These are phyloP conservation scores for Calocera viscosa DNA, from an alignment of 768 basidiomycete species.

Conservation along the genomic window DNA sequence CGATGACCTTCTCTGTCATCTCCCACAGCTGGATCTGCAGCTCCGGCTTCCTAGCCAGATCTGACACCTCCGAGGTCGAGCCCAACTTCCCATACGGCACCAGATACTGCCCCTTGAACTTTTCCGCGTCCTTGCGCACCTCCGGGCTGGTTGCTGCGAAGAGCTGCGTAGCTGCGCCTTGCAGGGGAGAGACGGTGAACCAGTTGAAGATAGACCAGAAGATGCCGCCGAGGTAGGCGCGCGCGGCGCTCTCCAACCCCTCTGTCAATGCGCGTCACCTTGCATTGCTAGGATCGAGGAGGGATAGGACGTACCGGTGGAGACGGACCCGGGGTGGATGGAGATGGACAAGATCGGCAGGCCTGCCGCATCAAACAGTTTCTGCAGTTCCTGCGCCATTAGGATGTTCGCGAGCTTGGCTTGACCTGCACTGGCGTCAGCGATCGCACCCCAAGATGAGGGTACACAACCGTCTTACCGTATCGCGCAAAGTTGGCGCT, in stretches of 20 bases:
- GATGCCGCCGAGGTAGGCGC: too few relatives aligned
- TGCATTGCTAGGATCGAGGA: too few relatives aligned
- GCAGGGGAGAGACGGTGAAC: too few relatives aligned
- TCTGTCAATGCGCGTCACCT: too few relatives aligned
- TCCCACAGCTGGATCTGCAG: constrained; percentile 19
- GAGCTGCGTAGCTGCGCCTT: constrained; percentile 20
- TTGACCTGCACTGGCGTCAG: background rate
- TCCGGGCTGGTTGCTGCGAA: constrained; percentile 18
- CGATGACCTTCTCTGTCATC: background rate
- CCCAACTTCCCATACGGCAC: constrained; percentile 15
- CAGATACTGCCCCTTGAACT: constrained; percentile 18
- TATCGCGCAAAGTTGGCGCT: too few relatives aligned
- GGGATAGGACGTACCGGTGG: background rate
- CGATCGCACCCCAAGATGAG: constrained; percentile 43
- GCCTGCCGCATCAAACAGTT: background rate
- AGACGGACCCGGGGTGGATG: background rate
- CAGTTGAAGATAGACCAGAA: too few relatives aligned
- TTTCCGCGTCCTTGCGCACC: constrained; percentile 16
- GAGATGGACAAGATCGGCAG: background rate
- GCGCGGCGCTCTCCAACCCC: too few relatives aligned
- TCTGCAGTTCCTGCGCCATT: background rate
- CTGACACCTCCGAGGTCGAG: background rate
- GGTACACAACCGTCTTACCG: too few relatives aligned
- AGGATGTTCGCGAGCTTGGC: background rate
- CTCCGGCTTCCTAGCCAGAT: constrained; percentile 11